Percentiles rank a stretch among this genome's conserved stretches.
These are phyloP conservation scores for Blastobotrys arbuscula DNA, from an alignment of 1,139 yeast genomes.

Conservation along the genomic window DNA sequence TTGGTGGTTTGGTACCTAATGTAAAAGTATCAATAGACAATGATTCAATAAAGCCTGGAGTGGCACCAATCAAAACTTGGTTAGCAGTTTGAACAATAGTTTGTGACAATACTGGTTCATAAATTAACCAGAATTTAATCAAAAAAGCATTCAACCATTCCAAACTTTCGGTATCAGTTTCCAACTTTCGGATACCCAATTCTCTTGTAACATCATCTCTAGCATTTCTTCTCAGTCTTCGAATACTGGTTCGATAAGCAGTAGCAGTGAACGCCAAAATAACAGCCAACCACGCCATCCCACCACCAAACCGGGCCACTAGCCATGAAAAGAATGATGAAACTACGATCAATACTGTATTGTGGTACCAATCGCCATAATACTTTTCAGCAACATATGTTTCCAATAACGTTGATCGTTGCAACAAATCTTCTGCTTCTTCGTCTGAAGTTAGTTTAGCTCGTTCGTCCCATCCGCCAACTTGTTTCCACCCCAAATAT, in stretches of 20 bases:
- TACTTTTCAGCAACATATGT: constrained; percentile 61
- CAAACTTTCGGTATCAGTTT: constrained; percentile 84
- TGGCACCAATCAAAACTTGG: constrained; percentile 64
- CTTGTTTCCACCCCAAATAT: constrained; percentile 84
- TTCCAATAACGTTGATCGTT: constrained; percentile 65
- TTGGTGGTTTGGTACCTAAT: constrained; percentile 90
- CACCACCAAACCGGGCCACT: constrained; percentile 70
- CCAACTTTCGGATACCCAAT: constrained; percentile 70
- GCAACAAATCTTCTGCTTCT: constrained; percentile 64
- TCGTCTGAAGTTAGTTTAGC: constrained; percentile 50
- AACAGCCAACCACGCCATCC: constrained; percentile 75
- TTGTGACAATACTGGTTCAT: constrained; percentile 87
- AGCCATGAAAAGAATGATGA: constrained; percentile 72
- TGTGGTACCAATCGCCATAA: constrained; percentile 96
- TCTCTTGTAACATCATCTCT: constrained; percentile 85
- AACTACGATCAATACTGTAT: constrained; percentile 58
- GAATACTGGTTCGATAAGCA: constrained; percentile 75
- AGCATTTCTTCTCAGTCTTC: constrained; percentile 66
- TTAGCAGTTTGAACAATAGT: constrained; percentile 82
- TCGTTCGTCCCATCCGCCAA: constrained; percentile 74
- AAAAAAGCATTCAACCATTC: constrained; percentile 89
- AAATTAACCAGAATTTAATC: constrained; percentile 83
- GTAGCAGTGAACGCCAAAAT: constrained; percentile 55
- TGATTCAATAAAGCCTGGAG: constrained; percentile 77
- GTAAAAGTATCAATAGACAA: constrained; percentile 86